Base-by-base conservation (phyloP, 768 basidiomycete species). In the Sutorius australiensis region DNA sequence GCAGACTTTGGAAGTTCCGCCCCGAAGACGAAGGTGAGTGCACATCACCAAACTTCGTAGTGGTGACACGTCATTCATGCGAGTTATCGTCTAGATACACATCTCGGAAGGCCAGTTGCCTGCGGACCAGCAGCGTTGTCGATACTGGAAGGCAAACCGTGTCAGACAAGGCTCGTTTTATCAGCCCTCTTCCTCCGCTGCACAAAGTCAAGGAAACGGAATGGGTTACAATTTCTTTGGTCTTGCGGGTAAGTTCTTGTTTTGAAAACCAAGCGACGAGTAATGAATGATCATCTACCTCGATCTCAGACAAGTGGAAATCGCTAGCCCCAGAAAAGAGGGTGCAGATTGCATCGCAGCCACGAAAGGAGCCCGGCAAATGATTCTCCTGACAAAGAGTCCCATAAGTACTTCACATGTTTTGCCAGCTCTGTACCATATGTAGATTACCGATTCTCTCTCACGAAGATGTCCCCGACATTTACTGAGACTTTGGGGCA, bases 141-240 rank as follows among this genome's bases (percentile, higher is more conserved):
- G 66, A 36, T 67, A 53, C 67, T 67, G 66, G 66, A 67, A 51
- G 32, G 66, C 67, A 10, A 68, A 51, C 33, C 66, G 67, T 19
- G 58, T 62, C 50, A 62, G 66, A 34, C 66, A 67, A 44, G 30
- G 12, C 38, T 67, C 66, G 11, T 67, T 68, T 54, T 67, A 67
- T 46, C 67, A 66, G 44, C 51, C 64, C 40, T 60, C 66, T 0
- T 1, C 64, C 14, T 8, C 62, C 21, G 5, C 51, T 3, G 2
- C 56, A 30, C 50, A 38, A 33, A 55, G 11, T 24, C 57, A 62
- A 47, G 53, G 51, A 21, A 54, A 19, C 27, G 55, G 55, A n/a
- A 45, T 47, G 44, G 46, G 48, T 37, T 64, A 60, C 43, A 37
- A 53, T 46, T 16, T 68, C 32, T 54, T 59, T 53, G 48, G 62